These are phyloP conservation scores for Mercurialis annua DNA, from an alignment of 345 rosid species.

Conservation along the genomic window DNA sequence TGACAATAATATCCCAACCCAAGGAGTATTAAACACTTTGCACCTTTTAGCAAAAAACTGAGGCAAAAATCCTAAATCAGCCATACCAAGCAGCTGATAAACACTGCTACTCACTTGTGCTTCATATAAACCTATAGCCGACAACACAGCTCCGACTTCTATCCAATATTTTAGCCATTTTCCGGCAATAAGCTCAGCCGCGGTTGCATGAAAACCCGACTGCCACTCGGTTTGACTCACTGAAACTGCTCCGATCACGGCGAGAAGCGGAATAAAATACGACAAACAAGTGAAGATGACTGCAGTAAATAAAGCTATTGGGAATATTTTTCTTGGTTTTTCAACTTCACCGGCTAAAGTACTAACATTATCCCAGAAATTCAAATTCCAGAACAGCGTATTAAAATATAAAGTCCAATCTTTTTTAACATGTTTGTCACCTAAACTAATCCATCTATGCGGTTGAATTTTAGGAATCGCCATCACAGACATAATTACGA, in stretches of 20 bases:
- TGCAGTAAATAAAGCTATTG: slow-evolving; percentile 54
- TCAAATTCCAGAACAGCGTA: slow-evolving; percentile 90
- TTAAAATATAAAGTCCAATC: slow-evolving; percentile 82
- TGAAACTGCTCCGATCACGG: slow-evolving; percentile 64
- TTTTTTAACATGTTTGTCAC: slow-evolving; percentile 51
- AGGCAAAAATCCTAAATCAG: slow-evolving; percentile 62
- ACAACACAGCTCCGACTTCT: slow-evolving; percentile 68
- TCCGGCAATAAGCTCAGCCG: slow-evolving; percentile 71
- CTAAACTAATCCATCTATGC: slow-evolving; percentile 65
- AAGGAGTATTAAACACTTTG: slow-evolving; percentile 72
- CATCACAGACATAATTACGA: slow-evolving; percentile 58
- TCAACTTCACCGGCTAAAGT: too few species aligned
- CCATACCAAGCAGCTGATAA: slow-evolving; percentile 79
- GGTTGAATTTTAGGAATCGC: slow-evolving; percentile 72
- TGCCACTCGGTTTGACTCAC: slow-evolving; percentile 59
- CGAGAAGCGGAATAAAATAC: slow-evolving; percentile 74
- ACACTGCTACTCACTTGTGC: slow-evolving; percentile 79
- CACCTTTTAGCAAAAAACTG: slow-evolving; percentile 46
- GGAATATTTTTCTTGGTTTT: slow-evolving; percentile 69
- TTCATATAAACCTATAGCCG: slow-evolving; percentile 68
- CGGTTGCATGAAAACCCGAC: slow-evolving; percentile 67
- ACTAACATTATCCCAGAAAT: slow-evolving; percentile 95
- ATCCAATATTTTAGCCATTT: slow-evolving; percentile 74
- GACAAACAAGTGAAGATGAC: slow-evolving; percentile 76
- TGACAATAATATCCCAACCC: slow-evolving; percentile 63